Conservation (phyloP, 768 basidiomycete species). For the Suillus fuscotomentosus region DNA sequence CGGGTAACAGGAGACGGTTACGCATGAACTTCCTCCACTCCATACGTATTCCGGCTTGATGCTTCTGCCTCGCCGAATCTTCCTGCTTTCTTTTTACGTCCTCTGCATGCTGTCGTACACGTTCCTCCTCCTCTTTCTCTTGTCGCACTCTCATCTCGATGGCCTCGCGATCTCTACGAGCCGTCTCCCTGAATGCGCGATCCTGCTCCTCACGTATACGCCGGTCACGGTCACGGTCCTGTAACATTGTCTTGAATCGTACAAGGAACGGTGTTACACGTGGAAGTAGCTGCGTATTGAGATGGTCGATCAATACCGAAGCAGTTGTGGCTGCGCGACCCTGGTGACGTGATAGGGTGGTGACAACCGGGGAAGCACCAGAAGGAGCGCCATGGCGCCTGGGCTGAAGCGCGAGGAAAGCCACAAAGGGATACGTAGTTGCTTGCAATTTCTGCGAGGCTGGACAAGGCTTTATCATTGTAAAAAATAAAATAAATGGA, state of each 20-base stretch:
- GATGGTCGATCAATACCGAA: conserved; percentile 58
- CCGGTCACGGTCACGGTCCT: conserved; percentile 53
- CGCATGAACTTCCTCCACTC: conserved; percentile 64
- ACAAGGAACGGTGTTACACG: conserved; percentile 76
- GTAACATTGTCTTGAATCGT: conserved; percentile 52
- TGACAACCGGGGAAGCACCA: conserved; percentile 51
- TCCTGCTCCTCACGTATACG: conserved; percentile 79
- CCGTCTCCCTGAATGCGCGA: conserved; percentile 67
- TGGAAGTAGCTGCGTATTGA: conserved; percentile 73
- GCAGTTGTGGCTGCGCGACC: conserved; percentile 70
- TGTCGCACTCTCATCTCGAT: conserved; percentile 55
- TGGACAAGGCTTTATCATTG: conserved; percentile 12
- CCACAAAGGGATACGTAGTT: conserved; percentile 91
- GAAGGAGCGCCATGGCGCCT: conserved; percentile 42
- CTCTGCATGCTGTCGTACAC: conserved; percentile 29
- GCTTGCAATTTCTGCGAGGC: conserved; percentile 76
- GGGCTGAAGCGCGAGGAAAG: conserved; percentile 87
- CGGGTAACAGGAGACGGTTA: conserved; percentile 40
- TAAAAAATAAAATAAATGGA: conserved; percentile 4
- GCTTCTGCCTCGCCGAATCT: conserved; percentile 36
- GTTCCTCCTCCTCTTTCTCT: conserved; percentile 36
- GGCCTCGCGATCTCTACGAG: conserved; percentile 63
- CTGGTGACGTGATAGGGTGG: conserved; percentile 84
- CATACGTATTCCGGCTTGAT: conserved; percentile 38
- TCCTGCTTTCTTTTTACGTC: conserved; percentile 35